phyloP scores from a whole-genome alignment of 2,329 filamentous ascomycete genomes.

The Monosporascus sp. region DNA sequence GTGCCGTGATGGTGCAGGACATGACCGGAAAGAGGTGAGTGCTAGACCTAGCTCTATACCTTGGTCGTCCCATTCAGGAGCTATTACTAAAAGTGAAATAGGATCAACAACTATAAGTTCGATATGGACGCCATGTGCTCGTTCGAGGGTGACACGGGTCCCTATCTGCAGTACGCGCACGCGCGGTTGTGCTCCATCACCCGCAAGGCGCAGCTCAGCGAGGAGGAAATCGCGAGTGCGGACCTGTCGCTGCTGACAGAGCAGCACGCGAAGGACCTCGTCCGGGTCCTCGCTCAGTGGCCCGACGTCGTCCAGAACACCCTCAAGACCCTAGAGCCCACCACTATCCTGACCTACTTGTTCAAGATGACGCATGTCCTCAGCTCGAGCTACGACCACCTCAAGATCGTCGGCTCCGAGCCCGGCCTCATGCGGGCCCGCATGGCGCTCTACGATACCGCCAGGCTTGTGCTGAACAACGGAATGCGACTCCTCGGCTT shows the following conservation, averaged over 20 bases:
- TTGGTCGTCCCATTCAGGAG: slow-evolving; percentile 23
- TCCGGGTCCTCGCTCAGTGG: slow-evolving; percentile 75
- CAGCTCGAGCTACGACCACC: slow-evolving; percentile 74
- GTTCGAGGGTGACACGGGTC: slow-evolving; percentile 69
- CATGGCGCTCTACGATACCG: slow-evolving; percentile 72
- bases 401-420: slow-evolving; percentile 78
- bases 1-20: slow-evolving; percentile 95
- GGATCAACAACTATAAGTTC: slow-evolving; percentile 52
- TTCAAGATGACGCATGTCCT: slow-evolving; percentile 76
- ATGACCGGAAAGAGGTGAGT: slow-evolving; percentile 87
- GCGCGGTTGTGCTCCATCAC: slow-evolving; percentile 50
- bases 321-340: slow-evolving; percentile 74
- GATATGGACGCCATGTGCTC: slow-evolving; percentile 68
- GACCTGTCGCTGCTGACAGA: slow-evolving; percentile 58
- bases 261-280: slow-evolving; percentile 51
- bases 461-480: slow-evolving; percentile 71
- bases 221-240: slow-evolving; percentile 37
- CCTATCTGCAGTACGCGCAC: slow-evolving; percentile 68
- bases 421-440: slow-evolving; percentile 64
- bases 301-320: slow-evolving; percentile 82
- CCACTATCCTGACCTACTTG: slow-evolving; percentile 52
- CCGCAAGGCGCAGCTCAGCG: slow-evolving; percentile 22
- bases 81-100: slow-evolving; percentile 15
- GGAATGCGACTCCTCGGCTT: slow-evolving; percentile 79
- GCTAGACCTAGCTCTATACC: background rate